phyloP scores from a whole-genome alignment of 164 flowering plant species.

The Liriodendron chinense region DNA sequence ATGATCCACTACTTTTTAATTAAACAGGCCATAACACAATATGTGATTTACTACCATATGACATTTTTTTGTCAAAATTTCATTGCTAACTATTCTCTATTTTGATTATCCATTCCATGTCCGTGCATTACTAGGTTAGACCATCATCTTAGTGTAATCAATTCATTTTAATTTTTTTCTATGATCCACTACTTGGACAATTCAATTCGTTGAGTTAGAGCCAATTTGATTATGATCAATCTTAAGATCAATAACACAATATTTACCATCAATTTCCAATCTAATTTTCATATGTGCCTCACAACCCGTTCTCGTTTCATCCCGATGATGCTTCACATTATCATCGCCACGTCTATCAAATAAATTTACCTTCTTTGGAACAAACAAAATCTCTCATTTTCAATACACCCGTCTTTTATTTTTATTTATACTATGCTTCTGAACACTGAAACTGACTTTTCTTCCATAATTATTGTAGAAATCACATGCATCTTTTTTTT shows the following conservation, averaged over 20 bases:
- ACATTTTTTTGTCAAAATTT: too few relatives aligned
- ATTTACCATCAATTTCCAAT: constrained; percentile 6
- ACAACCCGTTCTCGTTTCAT: constrained; percentile 16
- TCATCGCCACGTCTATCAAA: not conserved
- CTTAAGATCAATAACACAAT: constrained; percentile 2
- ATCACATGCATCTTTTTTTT: constrained; percentile 11
- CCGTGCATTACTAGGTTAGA: too few relatives aligned
- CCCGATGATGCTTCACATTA: constrained; percentile 5
- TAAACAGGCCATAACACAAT: too few relatives aligned
- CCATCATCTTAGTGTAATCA: too few relatives aligned
- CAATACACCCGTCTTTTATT: not conserved
- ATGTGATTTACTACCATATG: too few relatives aligned
- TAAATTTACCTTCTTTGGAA: constrained; percentile 11
- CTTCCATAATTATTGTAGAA: constrained; percentile 16
- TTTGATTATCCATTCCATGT: too few relatives aligned
- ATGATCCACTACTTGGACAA: too few relatives aligned
- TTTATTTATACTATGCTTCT: not conserved
- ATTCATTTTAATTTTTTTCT: too few relatives aligned
- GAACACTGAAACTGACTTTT: constrained; percentile 11
- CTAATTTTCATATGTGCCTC: constrained; percentile 6
- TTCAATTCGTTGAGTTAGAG: too few relatives aligned
- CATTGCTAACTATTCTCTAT: too few relatives aligned
- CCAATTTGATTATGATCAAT: too few relatives aligned
- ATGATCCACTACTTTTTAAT: too few relatives aligned
- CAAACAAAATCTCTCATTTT: constrained; percentile 6